A percentile compares a stretch with the other conserved stretches of the same genome.
Conservation (phyloP, 192 early-diverging fungal genomes). For the Neocallimastix lanati region DNA sequence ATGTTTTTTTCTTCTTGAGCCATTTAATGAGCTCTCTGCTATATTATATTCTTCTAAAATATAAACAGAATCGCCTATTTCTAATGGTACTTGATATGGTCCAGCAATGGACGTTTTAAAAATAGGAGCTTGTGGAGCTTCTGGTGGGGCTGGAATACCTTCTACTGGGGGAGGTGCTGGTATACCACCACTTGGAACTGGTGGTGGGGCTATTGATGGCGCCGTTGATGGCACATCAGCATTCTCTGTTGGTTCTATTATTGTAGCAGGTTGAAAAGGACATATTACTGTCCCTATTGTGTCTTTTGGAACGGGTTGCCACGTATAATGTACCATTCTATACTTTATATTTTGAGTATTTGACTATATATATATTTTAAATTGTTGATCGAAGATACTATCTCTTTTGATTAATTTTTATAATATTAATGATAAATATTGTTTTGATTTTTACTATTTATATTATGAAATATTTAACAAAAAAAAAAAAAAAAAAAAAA, state of each 20-base stretch:
- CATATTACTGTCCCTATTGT: neutral
- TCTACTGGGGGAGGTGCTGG: neutral
- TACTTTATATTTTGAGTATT: neutral
- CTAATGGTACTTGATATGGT: slow-evolving; percentile 6
- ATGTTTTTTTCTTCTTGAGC: neutral
- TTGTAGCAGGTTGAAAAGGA: neutral
- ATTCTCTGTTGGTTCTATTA: neutral
- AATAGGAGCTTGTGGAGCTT: neutral
- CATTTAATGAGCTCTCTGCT: neutral
- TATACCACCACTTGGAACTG: no score
- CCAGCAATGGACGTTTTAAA: neutral
- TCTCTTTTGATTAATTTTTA: no score
- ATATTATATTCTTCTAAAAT: slow-evolving; percentile 28
- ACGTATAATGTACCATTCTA: neutral
- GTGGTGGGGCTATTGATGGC: no score
- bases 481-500: no score
- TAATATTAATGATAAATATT: no score
- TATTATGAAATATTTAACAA: no score
- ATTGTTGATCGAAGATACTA: no score
- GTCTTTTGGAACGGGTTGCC: neutral
- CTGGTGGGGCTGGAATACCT: neutral
- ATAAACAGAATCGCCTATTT: slow-evolving; percentile 33
- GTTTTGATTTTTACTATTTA: no score
- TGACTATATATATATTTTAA: no score
- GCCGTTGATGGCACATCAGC: no score